Conservation (phyloP, 2,329 filamentous ascomycete species). For the Fusarium devonianum region DNA sequence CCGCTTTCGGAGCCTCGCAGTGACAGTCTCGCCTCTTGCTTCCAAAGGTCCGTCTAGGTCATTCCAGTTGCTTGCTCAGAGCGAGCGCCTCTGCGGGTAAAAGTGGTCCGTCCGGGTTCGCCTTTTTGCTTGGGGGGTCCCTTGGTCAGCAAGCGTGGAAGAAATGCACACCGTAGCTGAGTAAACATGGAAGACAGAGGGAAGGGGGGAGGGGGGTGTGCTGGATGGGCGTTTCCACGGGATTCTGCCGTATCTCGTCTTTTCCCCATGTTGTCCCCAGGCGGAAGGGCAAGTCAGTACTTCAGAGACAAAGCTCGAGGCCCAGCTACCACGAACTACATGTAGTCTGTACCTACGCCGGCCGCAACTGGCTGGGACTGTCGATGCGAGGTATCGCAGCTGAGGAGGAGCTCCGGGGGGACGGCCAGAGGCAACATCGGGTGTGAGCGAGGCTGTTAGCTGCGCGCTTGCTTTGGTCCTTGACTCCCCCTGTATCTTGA, state of each 20-base stretch:
- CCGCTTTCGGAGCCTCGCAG: constrained; percentile 44
- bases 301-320: background rate
- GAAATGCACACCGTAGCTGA: background rate
- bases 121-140: constrained; percentile 16
- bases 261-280: constrained; percentile 1
- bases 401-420: too few species aligned
- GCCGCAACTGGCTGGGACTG: too few species aligned
- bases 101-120: constrained; percentile 37
- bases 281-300: background rate
- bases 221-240: constrained; percentile 35
- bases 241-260: constrained; percentile 28
- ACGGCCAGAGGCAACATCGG: too few species aligned
- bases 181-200: too few species aligned
- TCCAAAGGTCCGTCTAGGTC: constrained; percentile 25
- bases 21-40: constrained; percentile 11
- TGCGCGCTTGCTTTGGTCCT: constrained; percentile 25
- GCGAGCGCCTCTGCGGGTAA: constrained; percentile 37
- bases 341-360: too few species aligned
- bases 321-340: background rate
- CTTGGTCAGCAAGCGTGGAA: constrained; percentile 20
- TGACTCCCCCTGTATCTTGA: background rate
- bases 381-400: too few species aligned
- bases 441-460: constrained; percentile 2
- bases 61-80: constrained; percentile 35
- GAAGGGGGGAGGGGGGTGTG: constrained; percentile 20